These are phyloP conservation scores for Xylaria nigripes DNA, from an alignment of 495 filamentous ascomycete genomes.

Conservation along the genomic window DNA sequence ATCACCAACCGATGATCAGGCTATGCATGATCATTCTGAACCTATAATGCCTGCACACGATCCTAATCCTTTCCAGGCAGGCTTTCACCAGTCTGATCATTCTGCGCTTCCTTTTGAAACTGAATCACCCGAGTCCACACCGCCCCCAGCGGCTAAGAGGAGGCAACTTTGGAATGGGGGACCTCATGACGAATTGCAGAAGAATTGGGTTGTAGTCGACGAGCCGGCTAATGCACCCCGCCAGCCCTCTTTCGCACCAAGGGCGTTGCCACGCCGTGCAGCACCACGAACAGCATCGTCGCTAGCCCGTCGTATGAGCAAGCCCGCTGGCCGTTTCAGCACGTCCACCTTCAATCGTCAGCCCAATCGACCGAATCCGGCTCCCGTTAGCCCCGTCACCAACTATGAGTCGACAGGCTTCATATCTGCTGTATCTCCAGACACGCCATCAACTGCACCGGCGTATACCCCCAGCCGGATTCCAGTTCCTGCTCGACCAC, in stretches of 20 bases:
- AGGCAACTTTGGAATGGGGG: slow-evolving; percentile 36
- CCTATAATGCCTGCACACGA: slow-evolving; percentile 12
- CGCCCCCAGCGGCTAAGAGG: slow-evolving; percentile 42
- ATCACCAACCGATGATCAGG: slow-evolving; percentile 13
- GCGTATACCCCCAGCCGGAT: slow-evolving; percentile 31
- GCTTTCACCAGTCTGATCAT: slow-evolving; percentile 19
- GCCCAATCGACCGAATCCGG: slow-evolving; percentile 35
- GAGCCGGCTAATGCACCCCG: slow-evolving; percentile 19
- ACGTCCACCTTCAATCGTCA: slow-evolving; percentile 18
- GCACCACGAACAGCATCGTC: slow-evolving; percentile 17
- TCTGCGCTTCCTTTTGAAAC: slow-evolving; percentile 21
- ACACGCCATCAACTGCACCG: slow-evolving; percentile 17
- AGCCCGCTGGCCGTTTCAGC: slow-evolving; percentile 31
- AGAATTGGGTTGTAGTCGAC: slow-evolving; percentile 72
- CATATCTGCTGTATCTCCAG: slow-evolving; percentile 35
- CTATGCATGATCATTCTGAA: slow-evolving; percentile 24
- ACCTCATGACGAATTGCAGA: slow-evolving; percentile 46
- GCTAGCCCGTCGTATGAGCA: slow-evolving; percentile 28
- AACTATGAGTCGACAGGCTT: slow-evolving; percentile 44
- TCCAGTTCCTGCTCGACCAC: slow-evolving; percentile 24
- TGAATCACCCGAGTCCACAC: slow-evolving; percentile 36
- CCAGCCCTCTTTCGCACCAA: slow-evolving; percentile 16
- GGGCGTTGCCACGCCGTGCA: slow-evolving; percentile 8
- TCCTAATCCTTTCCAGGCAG: background rate
- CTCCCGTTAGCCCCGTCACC: slow-evolving; percentile 35